phyloP scores from a whole-genome alignment of 331 rosid species.

The Acacia concinna region DNA sequence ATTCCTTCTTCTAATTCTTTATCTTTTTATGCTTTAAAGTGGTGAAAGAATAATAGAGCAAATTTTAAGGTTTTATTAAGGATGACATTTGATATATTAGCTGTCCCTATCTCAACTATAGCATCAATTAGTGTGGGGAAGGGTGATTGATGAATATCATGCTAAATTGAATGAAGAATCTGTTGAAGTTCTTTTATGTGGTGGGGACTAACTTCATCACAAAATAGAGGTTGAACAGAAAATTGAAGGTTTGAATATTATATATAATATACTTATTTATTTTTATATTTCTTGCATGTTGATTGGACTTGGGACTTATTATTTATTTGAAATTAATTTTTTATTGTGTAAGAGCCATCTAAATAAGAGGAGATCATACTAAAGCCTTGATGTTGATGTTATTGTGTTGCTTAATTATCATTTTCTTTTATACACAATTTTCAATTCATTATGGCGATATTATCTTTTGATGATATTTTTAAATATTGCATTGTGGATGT shows the following conservation, averaged over 20 bases:
- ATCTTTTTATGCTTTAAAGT: neutral
- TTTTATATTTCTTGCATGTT: no score
- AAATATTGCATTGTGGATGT: no score
- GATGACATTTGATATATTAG: neutral
- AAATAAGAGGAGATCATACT: neutral
- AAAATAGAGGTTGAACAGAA: neutral
- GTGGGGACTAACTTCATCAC: neutral
- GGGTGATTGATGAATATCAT: neutral
- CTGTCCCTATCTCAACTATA: neutral
- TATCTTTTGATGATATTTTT: no score
- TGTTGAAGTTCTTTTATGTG: neutral
- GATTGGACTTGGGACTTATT: neutral
- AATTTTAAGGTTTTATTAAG: neutral
- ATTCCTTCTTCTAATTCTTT: neutral
- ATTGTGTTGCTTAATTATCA: no score
- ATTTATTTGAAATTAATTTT: no score
- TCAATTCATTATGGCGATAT: no score
- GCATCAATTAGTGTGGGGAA: neutral
- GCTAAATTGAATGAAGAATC: no score
- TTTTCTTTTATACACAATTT: no score
- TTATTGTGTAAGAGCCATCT: neutral
- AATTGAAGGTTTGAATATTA: no score
- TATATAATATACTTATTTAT: no score
- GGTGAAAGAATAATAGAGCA: neutral
- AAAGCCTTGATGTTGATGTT: neutral